A percentile compares a stretch with the other conserved stretches of the same genome.
These are phyloP conservation scores for Teratosphaeria destructans DNA, from an alignment of 2,329 filamentous ascomycete genomes.

Conservation along the genomic window DNA sequence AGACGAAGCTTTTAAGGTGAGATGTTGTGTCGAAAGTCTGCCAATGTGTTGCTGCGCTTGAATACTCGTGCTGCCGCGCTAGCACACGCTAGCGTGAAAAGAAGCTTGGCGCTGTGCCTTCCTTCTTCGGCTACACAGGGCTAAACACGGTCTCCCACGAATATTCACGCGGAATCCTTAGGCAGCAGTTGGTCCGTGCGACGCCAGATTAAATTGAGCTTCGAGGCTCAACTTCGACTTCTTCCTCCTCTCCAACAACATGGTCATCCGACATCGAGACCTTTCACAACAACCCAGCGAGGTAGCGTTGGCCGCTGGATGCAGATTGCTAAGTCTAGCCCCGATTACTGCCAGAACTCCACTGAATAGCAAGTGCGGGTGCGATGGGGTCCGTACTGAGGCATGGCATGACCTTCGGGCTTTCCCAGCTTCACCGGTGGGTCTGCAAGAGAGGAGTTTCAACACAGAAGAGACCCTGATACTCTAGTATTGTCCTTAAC, in stretches of 20 bases:
- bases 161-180: background rate
- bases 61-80: background rate
- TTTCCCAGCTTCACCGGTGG: background rate
- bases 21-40: background rate
- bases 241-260: background rate
- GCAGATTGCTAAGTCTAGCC: background rate
- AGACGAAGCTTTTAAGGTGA: background rate
- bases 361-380: background rate
- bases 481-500: background rate
- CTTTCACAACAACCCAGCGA: background rate
- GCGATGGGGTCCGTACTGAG: background rate
- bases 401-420: background rate
- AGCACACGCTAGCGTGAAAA: background rate
- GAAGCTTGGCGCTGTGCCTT: background rate
- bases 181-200: background rate
- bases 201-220: background rate
- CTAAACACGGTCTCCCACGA: background rate
- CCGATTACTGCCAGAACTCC: background rate
- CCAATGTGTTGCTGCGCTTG: background rate
- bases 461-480: background rate
- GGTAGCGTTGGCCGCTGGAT: background rate
- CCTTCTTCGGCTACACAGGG: background rate
- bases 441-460: background rate
- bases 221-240: background rate
- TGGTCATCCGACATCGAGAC: background rate